phyloP scores from a whole-genome alignment of 2,329 filamentous ascomycete species.

The Dactylellina haptotyla region DNA sequence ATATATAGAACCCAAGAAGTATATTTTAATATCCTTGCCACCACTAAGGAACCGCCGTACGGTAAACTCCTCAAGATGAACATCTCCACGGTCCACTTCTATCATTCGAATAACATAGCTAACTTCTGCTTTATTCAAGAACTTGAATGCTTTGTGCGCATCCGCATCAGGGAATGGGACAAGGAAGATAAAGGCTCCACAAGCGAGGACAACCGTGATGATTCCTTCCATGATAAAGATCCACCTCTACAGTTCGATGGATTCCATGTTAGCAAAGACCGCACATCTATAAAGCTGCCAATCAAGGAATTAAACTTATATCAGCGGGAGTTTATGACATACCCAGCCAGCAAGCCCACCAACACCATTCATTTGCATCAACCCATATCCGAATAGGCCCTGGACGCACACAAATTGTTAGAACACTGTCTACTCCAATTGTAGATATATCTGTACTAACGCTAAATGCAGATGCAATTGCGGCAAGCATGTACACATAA shows the following conservation, averaged over 20 bases:
- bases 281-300: not conserved
- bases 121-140: constrained; percentile 66
- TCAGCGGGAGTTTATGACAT: not conserved
- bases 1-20: constrained; percentile 67
- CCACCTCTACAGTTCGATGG: constrained; percentile 19
- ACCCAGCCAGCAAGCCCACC: constrained; percentile 68
- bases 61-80: constrained; percentile 64
- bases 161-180: constrained; percentile 73
- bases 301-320: no score
- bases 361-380: constrained; percentile 63
- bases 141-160: constrained; percentile 62
- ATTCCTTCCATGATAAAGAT: constrained; percentile 59
- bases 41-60: constrained; percentile 72
- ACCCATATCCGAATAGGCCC: constrained; percentile 75
- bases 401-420: constrained; percentile 74
- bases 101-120: constrained; percentile 62
- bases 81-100: constrained; percentile 70
- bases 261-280: not conserved
- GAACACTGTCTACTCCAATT: constrained; percentile 63
- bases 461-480: constrained; percentile 64
- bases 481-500: constrained; percentile 66
- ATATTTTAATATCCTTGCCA: constrained; percentile 57
- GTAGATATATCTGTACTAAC: constrained; percentile 61
- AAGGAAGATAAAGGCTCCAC: constrained; percentile 68
- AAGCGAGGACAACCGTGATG: constrained; percentile 68